Percentiles rank a stretch among this genome's conserved stretches.
Conservation (phyloP, 805 yeast genomes). For the Cyberlindnera petersonii region DNA sequence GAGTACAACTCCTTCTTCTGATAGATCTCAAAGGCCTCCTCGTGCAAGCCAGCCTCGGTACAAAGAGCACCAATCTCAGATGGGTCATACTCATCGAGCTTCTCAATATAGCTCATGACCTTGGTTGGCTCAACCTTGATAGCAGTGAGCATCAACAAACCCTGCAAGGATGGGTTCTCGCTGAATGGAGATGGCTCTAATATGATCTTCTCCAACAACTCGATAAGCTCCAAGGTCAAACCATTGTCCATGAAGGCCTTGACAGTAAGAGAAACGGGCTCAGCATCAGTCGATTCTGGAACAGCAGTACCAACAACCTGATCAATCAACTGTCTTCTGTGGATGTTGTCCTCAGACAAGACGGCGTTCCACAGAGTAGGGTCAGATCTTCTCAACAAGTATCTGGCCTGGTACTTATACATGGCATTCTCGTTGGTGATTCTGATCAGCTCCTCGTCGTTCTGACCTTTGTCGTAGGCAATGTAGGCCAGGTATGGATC, state of each 20-base stretch:
- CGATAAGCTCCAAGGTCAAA: constrained; percentile 88
- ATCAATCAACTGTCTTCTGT: constrained; percentile 88
- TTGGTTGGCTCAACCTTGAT: constrained; percentile 90
- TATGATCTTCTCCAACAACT: constrained; percentile 90
- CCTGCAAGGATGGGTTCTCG: constrained; percentile 93
- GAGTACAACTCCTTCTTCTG: constrained; percentile 73
- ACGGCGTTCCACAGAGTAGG: constrained; percentile 78
- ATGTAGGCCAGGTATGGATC: constrained; percentile 98
- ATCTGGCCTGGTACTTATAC: constrained; percentile 99
- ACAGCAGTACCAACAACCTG: constrained; percentile 95
- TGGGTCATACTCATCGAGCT: constrained; percentile 87
- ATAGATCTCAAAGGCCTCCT: constrained; percentile 93
- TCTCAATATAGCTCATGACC: constrained; percentile 79
- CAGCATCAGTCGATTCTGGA: constrained; percentile 89
- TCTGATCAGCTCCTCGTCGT: constrained; percentile 82
- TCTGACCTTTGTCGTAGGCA: constrained; percentile 92
- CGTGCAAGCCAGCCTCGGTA: constrained; percentile 80
- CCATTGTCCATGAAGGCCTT: constrained; percentile 96
- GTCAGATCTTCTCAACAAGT: constrained; percentile 86
- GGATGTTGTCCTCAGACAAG: constrained; percentile 67
- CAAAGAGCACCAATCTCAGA: constrained; percentile 91
- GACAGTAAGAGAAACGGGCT: constrained; percentile 88
- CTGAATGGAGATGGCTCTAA: constrained; percentile 96
- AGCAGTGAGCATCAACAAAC: constrained; percentile 87
- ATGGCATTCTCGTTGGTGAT: constrained; percentile 96